Evolutionary conservation across 768 basidiomycete genomes (phyloP).

Genomic region (Russula virescens): DNA sequence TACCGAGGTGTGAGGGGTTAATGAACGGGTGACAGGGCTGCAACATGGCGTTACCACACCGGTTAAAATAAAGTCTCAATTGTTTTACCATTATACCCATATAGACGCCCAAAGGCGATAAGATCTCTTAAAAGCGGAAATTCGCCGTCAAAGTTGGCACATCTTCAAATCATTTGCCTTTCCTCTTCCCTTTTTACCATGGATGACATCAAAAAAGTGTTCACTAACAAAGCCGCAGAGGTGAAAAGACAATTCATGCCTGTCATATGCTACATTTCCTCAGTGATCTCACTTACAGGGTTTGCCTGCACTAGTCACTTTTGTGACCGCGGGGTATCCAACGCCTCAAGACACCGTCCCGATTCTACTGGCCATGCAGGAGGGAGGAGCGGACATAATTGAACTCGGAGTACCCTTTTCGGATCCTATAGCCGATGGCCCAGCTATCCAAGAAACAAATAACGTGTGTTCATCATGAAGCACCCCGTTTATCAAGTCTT

Average conservation of each 20-base stretch:
- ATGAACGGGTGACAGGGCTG: too few species aligned
- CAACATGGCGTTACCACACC: too few species aligned
- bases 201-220: constrained; percentile 67
- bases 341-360: constrained; percentile 73
- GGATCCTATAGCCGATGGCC: constrained; percentile 95
- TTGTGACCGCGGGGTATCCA: constrained; percentile 94
- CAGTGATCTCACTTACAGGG: constrained; percentile 36
- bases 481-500: neutral
- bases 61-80: too few species aligned
- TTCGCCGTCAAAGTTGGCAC: too few species aligned
- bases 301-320: constrained; percentile 67
- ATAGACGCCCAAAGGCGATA: too few species aligned
- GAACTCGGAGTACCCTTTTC: constrained; percentile 95
- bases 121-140: too few species aligned
- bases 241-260: constrained; percentile 29
- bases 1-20: too few species aligned
- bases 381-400: constrained; percentile 89
- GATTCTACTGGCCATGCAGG: constrained; percentile 85
- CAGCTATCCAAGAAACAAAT: constrained; percentile 88
- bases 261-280: neutral
- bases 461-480: constrained; percentile 51
- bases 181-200: constrained; percentile 35
- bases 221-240: constrained; percentile 56
- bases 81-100: too few species aligned
- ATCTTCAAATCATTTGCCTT: neutral